Evolutionary conservation across 2,329 filamentous ascomycete genomes (phyloP), one percentile per base, ranked within the genome.

Genomic region (Mycosphaerella arachidis): DNA sequence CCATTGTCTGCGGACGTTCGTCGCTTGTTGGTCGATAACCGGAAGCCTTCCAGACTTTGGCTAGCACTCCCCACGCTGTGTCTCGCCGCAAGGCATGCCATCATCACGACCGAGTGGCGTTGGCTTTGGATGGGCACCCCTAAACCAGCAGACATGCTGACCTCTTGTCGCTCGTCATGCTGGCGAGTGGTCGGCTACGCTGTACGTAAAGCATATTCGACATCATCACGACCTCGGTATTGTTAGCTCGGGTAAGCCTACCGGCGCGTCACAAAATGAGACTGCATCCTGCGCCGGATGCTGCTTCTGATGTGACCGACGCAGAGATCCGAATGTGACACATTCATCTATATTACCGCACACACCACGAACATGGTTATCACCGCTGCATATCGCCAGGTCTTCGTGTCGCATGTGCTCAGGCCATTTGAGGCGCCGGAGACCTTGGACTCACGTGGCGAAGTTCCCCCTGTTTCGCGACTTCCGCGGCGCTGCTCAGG

Each of bases 401-500:
- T 24, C 48, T 29, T 51, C 56, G 33, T 52, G 52, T 13, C 31
- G 18, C 27, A 55, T n/a, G 13, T 12, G 48, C 12, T 16, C n/a
- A 35, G 27, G 10, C 13, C 18, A 31, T 35, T 29, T n/a, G 24
- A 35, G 16, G 27, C 30, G 29, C 16, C 50, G 6, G 50, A 33
- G n/a, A 18, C 35, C 27, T 9, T 35, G n/a, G 16, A 31, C 40
- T 59, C 57, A 62, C 54, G 54, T 59, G 57, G 57, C 57, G 18
- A 57, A 48, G n/a, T 31, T 52, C 18, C 43, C 31, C 57, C 56
- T 53, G 48, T 58, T 56, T 56, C 53, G 53, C 52, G 43, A 35
- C 45, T 54, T 20, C 50, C 50, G 50, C 27, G n/a, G 30, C 24
- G n/a, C 24, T 7, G 50, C 30, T 48, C 46, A 37, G 53, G 54